phyloP scores from a whole-genome alignment of 148 eudicot genomes.

The Linanthus parryae region DNA sequence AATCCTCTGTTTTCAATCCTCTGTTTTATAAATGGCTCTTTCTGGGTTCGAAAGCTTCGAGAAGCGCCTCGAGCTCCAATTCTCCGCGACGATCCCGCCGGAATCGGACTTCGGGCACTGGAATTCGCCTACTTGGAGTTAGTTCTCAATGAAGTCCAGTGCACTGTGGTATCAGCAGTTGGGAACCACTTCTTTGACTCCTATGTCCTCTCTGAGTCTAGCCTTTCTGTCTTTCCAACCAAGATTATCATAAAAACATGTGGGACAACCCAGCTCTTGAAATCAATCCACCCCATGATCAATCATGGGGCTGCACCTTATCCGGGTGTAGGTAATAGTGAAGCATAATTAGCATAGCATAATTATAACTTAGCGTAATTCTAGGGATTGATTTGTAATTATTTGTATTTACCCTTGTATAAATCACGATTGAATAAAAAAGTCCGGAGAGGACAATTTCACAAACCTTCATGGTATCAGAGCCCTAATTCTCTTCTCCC shows the following conservation, averaged over 20 bases:
- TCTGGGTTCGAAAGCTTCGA: conserved; percentile 67
- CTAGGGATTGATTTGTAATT: too few species aligned
- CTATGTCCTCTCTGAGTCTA: conserved; percentile 55
- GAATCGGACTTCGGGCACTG: conserved; percentile 37
- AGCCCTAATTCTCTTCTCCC: too few species aligned
- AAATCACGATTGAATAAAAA: too few species aligned
- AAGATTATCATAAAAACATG: conserved; percentile 68
- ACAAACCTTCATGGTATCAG: too few species aligned
- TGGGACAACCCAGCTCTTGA: conserved; percentile 63
- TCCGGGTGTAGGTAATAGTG: conserved; percentile 23
- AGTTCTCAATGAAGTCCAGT: conserved; percentile 49
- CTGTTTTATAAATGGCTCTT: conserved; percentile 38
- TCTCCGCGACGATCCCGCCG: conserved; percentile 45
- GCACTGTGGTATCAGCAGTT: conserved; percentile 60
- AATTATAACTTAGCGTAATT: too few species aligned
- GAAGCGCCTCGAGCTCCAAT: conserved; percentile 53
- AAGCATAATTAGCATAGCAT: too few species aligned
- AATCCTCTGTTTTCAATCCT: too few species aligned
- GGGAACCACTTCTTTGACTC: conserved; percentile 51
- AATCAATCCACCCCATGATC: conserved; percentile 50
- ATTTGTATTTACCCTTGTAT: too few species aligned
- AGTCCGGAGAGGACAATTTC: too few species aligned
- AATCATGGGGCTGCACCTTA: conserved; percentile 19
- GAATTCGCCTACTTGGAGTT: conserved; percentile 29
- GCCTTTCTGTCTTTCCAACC: conserved; percentile 52